Conservation (phyloP, 306 rosid genomes). For the Lathyrus tuberosus region DNA sequence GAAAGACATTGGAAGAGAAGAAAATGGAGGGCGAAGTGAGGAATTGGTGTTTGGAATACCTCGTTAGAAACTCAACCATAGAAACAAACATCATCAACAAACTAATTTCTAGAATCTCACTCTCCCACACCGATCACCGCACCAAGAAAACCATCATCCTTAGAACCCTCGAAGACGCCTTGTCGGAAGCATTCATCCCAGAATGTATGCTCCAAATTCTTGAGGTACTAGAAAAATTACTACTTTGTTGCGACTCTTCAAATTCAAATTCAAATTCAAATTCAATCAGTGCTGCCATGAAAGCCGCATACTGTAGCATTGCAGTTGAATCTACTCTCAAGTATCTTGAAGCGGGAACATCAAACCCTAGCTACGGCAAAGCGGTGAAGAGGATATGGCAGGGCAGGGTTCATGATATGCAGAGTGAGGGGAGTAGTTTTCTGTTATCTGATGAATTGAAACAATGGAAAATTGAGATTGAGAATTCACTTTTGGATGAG, state of each 20-base stretch:
- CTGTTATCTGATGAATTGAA: slow-evolving; percentile 43
- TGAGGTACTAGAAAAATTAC: slow-evolving; percentile 43
- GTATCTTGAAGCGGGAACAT: slow-evolving; percentile 31
- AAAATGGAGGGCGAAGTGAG: too few species aligned
- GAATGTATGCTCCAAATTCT: too few species aligned
- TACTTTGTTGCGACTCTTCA: background rate
- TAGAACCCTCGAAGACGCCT: too few species aligned
- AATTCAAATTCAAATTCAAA: background rate
- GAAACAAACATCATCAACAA: too few species aligned
- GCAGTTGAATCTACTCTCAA: slow-evolving; percentile 63
- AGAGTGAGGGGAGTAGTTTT: background rate
- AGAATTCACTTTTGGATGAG: slow-evolving; percentile 45
- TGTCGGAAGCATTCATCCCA: too few species aligned
- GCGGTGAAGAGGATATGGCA: slow-evolving; percentile 64
- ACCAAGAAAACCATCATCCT: too few species aligned
- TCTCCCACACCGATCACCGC: too few species aligned
- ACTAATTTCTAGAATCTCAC: too few species aligned
- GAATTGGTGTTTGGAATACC: too few species aligned
- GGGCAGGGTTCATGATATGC: slow-evolving; percentile 28
- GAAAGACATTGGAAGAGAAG: too few species aligned
- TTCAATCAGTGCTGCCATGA: slow-evolving; percentile 40
- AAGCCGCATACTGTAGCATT: slow-evolving; percentile 57
- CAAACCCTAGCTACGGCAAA: slow-evolving; percentile 21
- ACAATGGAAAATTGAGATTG: slow-evolving; percentile 43
- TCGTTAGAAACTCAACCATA: too few species aligned